These are phyloP conservation scores for Cornus controversa DNA, from an alignment of 148 eudicot species.

Conservation along the genomic window DNA sequence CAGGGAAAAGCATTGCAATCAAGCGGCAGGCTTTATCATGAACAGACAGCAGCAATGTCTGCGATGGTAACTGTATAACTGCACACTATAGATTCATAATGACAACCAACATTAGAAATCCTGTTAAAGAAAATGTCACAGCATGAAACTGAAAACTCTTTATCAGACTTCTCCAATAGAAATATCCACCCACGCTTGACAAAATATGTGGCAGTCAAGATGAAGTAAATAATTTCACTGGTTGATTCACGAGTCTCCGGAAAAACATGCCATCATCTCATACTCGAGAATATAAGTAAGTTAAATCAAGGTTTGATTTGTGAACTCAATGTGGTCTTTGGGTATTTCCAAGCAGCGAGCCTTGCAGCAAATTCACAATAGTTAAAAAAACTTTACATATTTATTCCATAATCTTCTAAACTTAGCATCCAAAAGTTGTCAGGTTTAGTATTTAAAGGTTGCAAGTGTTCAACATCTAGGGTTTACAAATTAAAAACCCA, in stretches of 20 bases:
- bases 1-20: constrained; percentile 97
- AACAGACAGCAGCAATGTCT: constrained; percentile 83
- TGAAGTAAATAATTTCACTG: neutral
- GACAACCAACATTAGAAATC: constrained; percentile 2
- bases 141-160: neutral
- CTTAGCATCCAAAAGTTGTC: neutral
- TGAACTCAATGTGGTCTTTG: neutral
- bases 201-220: neutral
- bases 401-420: neutral
- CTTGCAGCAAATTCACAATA: too few species aligned
- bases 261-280: neutral
- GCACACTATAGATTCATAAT: constrained; percentile 65
- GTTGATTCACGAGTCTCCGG: neutral
- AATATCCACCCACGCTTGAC: neutral
- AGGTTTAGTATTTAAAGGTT: too few species aligned
- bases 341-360: too few species aligned
- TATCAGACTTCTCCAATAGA: neutral
- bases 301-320: neutral
- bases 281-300: neutral
- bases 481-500: too few species aligned
- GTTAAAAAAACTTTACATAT: neutral
- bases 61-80: constrained; percentile 88
- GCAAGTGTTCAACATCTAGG: too few species aligned
- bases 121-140: neutral
- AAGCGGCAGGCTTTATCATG: constrained; percentile 92